Base-by-base conservation (phyloP, 257 asterid genomes). In the Forsythia viridissima region DNA sequence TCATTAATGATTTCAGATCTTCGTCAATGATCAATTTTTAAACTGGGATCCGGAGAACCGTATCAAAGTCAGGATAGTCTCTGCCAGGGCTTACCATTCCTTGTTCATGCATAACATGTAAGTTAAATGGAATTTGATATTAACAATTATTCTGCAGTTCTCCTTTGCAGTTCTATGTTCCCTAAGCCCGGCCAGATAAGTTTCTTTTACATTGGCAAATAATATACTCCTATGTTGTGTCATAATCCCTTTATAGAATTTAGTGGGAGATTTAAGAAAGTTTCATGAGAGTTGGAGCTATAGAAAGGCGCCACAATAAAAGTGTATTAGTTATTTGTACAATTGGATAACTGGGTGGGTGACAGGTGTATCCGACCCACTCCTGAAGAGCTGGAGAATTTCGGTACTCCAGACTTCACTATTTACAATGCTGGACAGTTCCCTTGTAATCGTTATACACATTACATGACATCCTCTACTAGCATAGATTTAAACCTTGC, bases 361-460 rank as follows among this genome's bases (percentile, higher is more conserved):
- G 85, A 82, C 97, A 93, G 99, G 99, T 96, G 99, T 76, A 96
- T 96, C 92, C 98, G 99, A 79, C 98, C 99, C 89, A 91, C 96
- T 71, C 85, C 93, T 36, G 97, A 96, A 86, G 99, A 96, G 95
- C 98, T 93, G 90, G 97, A 91, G 97, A 80, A 87, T 67, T 96
- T 93, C 67, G 99, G 99, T 84, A 92, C 94, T 82, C 99, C 99
- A 79, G 99, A 96, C 93, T 96, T 96, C 95, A 96, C 99, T 65
- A 96, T 96, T 69, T 96, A 96, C 97, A 96, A 96, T 76, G 99
- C 98, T 0, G 99, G 99, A 67, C 96, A 92, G 89, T 96, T 96
- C 88, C 99, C 99, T 48, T 96, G 99, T 81, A 96, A 96, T 63
- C 98, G 99, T 81, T 96, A 90, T 90, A 96, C 99, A 55, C 98